Evolutionary conservation across 1,284 basidiomycete genomes (phyloP).

Genomic region (Ustilago xerochloae): DNA sequence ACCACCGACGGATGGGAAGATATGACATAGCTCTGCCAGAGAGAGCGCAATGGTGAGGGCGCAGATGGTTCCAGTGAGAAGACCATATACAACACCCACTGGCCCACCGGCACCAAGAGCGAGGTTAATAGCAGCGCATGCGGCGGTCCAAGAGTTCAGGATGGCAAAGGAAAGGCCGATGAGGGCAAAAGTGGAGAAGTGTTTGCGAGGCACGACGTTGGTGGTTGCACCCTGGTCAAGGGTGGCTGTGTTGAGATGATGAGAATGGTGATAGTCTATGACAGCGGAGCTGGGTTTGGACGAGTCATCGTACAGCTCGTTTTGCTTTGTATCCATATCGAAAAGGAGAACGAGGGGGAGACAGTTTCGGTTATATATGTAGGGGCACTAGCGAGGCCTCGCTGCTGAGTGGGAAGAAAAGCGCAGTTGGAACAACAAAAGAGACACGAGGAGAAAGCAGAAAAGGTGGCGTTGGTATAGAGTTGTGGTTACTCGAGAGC

Average conservation of each 20-base stretch:
- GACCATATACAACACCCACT: conserved; percentile 30
- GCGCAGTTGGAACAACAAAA: neutral
- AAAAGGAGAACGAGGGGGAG: neutral
- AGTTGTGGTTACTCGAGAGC: too few relatives aligned
- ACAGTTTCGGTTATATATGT: conserved; percentile 11
- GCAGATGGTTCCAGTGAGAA: conserved; percentile 33
- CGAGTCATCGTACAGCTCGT: conserved; percentile 19
- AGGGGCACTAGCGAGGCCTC: neutral
- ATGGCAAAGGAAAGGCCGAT: conserved; percentile 47
- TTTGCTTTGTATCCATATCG: conserved; percentile 21
- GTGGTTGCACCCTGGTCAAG: neutral
- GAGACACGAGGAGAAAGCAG: too few relatives aligned
- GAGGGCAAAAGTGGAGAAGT: conserved; percentile 41
- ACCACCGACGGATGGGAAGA: conserved; percentile 35
- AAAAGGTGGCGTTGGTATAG: too few relatives aligned
- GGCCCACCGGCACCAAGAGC: conserved; percentile 36
- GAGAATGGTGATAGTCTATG: conserved; percentile 9
- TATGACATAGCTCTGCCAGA: conserved; percentile 45
- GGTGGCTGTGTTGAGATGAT: neutral
- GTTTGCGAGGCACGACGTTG: conserved; percentile 21
- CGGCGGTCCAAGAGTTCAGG: conserved; percentile 48
- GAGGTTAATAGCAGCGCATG: conserved; percentile 33
- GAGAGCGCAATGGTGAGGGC: conserved; percentile 30
- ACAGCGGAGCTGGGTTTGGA: conserved; percentile 13
- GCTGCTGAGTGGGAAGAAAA: neutral